Evolutionary conservation across 208 protist species (phyloP).

Genomic region (Crithidia brevicula): DNA sequence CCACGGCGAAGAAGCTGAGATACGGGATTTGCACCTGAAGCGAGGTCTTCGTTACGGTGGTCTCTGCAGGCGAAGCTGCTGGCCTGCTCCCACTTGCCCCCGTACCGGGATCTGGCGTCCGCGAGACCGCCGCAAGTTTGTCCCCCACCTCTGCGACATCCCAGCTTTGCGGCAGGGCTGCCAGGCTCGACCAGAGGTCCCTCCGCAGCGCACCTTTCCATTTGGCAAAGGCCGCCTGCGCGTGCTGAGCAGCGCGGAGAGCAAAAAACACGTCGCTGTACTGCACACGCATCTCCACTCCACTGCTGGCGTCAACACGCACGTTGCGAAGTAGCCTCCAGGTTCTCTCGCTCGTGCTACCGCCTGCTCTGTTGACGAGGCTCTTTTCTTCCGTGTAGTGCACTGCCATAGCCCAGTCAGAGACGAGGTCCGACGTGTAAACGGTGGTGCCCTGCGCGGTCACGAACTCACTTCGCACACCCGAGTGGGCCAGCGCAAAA

Average conservation of each 20-base stretch:
- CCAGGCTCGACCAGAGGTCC: slow-evolving; percentile 23
- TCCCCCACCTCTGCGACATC: neutral
- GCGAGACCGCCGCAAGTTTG: neutral
- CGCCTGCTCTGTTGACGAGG: neutral
- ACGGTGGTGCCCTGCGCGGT: slow-evolving; percentile 4
- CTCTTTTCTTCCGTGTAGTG: slow-evolving; percentile 27
- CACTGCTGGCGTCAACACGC: slow-evolving; percentile 33
- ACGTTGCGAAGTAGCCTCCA: too few species aligned
- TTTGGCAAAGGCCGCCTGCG: slow-evolving; percentile 31
- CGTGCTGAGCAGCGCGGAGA: slow-evolving; percentile 35
- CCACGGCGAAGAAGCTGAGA: slow-evolving; percentile 24
- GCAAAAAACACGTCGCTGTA: slow-evolving; percentile 60
- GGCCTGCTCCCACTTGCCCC: neutral
- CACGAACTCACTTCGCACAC: slow-evolving; percentile 30
- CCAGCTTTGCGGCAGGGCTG: slow-evolving; percentile 12
- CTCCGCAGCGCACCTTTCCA: slow-evolving; percentile 30
- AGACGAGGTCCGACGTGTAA: slow-evolving; percentile 12
- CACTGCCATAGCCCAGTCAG: slow-evolving; percentile 32
- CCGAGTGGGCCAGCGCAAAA: slow-evolving; percentile 27
- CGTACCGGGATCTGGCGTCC: neutral
- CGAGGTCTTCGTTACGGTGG: neutral
- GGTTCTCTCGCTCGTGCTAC: too few species aligned
- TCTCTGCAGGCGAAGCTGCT: neutral
- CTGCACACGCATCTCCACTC: slow-evolving; percentile 52
- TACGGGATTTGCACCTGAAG: slow-evolving; percentile 21